phyloP scores from a whole-genome alignment of 148 eudicot species.

The Selenicereus undatus region DNA sequence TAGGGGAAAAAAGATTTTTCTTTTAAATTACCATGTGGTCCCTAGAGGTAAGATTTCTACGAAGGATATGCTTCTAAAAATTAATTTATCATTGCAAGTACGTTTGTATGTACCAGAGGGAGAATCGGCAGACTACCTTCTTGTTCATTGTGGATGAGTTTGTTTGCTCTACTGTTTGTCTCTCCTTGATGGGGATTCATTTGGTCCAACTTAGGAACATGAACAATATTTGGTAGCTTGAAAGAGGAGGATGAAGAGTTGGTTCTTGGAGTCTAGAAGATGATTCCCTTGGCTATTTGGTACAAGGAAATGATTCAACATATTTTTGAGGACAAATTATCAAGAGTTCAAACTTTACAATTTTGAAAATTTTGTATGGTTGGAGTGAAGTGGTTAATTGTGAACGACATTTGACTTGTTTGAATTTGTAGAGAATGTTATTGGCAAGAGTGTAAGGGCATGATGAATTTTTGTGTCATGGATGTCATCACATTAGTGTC shows the following conservation, averaged over 20 bases:
- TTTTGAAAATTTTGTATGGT: background rate
- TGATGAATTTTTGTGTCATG: background rate
- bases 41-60: too few species aligned
- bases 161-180: background rate
- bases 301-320: background rate
- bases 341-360: background rate
- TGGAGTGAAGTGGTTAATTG: background rate
- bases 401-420: background rate
- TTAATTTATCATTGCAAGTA: too few species aligned
- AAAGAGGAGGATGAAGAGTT: background rate
- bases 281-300: background rate
- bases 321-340: background rate
- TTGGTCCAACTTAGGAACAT: background rate
- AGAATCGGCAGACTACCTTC: background rate
- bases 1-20: too few species aligned
- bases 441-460: background rate
- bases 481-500: background rate
- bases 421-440: background rate
- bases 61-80: too few species aligned
- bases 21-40: too few species aligned
- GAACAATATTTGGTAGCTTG: background rate
- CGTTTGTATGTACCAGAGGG: background rate
- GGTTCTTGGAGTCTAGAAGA: background rate
- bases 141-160: background rate
- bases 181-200: background rate